phyloP scores from a whole-genome alignment of 805 yeast species.

The Starmerella potacharoeniae region DNA sequence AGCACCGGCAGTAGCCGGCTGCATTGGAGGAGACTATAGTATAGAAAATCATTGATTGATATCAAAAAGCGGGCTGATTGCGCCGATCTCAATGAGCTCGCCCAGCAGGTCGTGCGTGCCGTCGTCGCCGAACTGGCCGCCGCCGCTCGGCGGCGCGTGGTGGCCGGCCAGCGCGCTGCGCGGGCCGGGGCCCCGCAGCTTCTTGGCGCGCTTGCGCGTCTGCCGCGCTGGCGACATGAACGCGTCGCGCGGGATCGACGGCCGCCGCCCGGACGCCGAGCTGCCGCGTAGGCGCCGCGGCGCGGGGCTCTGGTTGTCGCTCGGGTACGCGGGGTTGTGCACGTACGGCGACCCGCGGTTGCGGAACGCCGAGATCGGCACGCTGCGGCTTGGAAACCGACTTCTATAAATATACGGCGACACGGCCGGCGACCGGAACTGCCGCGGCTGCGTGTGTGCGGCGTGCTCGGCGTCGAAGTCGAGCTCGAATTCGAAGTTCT shows the following conservation, averaged over 20 bases:
- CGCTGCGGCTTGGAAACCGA: conserved; percentile 30
- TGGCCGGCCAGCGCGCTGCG: conserved; percentile 1
- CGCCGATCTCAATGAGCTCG: conserved; percentile 29
- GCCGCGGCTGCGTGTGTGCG: conserved; percentile 7
- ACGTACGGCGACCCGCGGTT: conserved; percentile 48
- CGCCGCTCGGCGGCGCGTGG: background rate
- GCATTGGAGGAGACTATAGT: background rate
- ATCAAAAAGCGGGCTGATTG: conserved; percentile 26
- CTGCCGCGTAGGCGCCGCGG: conserved; percentile 15
- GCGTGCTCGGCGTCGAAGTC: conserved; percentile 8
- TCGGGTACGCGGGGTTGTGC: conserved; percentile 14
- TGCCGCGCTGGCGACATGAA: conserved; percentile 26
- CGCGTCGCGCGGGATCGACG: conserved; percentile 21
- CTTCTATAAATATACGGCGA: conserved; percentile 28
- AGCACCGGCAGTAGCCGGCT: no score
- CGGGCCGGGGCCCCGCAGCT: conserved; percentile 1
- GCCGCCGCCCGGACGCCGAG: conserved; percentile 20
- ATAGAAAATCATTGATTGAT: background rate
- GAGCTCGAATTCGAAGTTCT: conserved; percentile 25
- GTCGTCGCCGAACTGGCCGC: conserved; percentile 4
- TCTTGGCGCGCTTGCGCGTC: conserved; percentile 12
- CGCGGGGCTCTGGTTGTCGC: conserved; percentile 15
- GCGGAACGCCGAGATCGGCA: conserved; percentile 84
- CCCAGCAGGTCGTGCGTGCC: conserved; percentile 26
- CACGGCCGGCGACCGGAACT: conserved; percentile 10